A percentile compares a stretch with the other conserved stretches of the same genome.
Conservation (phyloP, 202 grass and related monocot genomes). For the Musa balbisiana region DNA sequence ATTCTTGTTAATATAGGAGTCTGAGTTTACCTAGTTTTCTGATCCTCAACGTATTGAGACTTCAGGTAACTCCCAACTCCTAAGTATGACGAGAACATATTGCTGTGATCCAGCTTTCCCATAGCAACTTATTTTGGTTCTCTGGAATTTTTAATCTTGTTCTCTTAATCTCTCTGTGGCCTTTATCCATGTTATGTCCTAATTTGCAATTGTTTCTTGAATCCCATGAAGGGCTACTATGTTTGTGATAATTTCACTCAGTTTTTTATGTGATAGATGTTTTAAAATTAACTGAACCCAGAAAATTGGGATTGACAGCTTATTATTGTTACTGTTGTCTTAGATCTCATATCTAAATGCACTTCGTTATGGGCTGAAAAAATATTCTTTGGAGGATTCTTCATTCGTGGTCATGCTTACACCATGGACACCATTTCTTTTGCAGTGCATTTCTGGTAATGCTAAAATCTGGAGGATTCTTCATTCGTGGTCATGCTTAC, state of each 20-base stretch:
- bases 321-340: constrained; percentile 10
- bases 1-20: too few species aligned
- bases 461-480: too few species aligned
- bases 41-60: too few species aligned
- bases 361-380: constrained; percentile 89
- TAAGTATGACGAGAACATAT: not conserved
- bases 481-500: constrained; percentile 97
- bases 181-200: not conserved
- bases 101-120: not conserved
- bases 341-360: constrained; percentile 97
- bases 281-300: constrained; percentile 1
- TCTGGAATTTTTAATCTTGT: not conserved
- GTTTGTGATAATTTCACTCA: not conserved
- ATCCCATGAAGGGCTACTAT: not conserved
- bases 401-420: constrained; percentile 97
- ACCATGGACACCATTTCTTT: constrained; percentile 99
- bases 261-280: not conserved
- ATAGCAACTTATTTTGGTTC: not conserved
- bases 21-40: too few species aligned
- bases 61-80: too few species aligned
- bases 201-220: not conserved
- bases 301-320: not conserved
- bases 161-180: too few species aligned
- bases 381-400: constrained; percentile 98
- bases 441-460: constrained; percentile 94